phyloP scores from a whole-genome alignment of 495 filamentous ascomycete species.

The Recurvomyces mirabilis region DNA sequence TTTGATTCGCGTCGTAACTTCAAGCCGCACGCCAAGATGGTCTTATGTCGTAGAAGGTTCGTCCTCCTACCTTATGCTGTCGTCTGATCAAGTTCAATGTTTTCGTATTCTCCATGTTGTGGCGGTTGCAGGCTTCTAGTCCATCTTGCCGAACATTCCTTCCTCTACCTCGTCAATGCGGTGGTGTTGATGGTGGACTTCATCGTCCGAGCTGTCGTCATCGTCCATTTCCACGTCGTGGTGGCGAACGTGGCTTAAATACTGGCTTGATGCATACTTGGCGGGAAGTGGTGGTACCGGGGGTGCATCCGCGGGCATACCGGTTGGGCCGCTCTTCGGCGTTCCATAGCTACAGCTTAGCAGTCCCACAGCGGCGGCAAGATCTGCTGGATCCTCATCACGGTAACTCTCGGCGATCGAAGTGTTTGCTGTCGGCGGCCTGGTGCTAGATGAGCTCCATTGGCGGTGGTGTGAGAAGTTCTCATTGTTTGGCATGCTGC shows the following conservation, averaged over 20 bases:
- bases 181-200: slow-evolving; percentile 61
- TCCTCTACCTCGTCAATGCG: slow-evolving; percentile 86
- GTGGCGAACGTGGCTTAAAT: slow-evolving; percentile 21
- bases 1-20: too few relatives aligned
- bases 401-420: slow-evolving; percentile 36
- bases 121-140: too few relatives aligned
- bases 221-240: slow-evolving; percentile 60
- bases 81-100: background rate
- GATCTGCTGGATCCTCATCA: slow-evolving; percentile 63
- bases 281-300: slow-evolving; percentile 78
- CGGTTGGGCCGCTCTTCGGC: slow-evolving; percentile 57
- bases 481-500: slow-evolving; percentile 28
- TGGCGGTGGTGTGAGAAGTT: slow-evolving; percentile 47
- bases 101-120: background rate
- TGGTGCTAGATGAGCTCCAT: slow-evolving; percentile 29
- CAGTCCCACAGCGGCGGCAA: slow-evolving; percentile 84
- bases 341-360: slow-evolving; percentile 83
- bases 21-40: too few relatives aligned
- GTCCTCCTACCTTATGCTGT: background rate
- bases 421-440: slow-evolving; percentile 34
- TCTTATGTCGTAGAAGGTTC: background rate
- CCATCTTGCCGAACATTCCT: slow-evolving; percentile 91
- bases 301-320: slow-evolving; percentile 64
- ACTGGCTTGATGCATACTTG: slow-evolving; percentile 37
- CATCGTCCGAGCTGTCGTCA: slow-evolving; percentile 52